Evolutionary conservation across 1,139 yeast genomes (phyloP).

Genomic region (Dujonia santamariae): DNA sequence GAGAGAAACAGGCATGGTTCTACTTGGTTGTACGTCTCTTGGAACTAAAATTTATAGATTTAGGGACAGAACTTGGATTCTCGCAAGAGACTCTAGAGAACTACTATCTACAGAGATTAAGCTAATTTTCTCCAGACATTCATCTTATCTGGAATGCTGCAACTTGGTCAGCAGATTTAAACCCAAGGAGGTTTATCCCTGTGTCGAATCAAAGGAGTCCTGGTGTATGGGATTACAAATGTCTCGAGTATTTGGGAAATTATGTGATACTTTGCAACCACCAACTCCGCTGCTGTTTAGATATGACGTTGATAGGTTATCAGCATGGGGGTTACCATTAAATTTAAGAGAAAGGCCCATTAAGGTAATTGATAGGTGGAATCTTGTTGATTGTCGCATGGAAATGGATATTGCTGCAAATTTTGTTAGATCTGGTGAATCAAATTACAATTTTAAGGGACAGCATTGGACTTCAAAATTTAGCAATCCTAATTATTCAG

Average conservation of each 20-base stretch:
- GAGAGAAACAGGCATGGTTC: slow-evolving; percentile 10
- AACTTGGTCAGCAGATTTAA: slow-evolving; percentile 34
- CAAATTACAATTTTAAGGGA: slow-evolving; percentile 6
- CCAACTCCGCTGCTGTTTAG: slow-evolving; percentile 14
- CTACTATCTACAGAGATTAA: slow-evolving; percentile 40
- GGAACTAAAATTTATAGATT: slow-evolving; percentile 24
- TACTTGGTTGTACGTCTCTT: slow-evolving; percentile 16
- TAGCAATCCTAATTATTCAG: slow-evolving; percentile 5
- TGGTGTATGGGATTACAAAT: slow-evolving; percentile 46
- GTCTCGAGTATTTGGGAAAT: slow-evolving; percentile 41
- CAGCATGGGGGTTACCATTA: slow-evolving; percentile 20
- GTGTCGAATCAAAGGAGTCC: slow-evolving; percentile 28
- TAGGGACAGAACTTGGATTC: slow-evolving; percentile 26
- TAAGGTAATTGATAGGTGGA: slow-evolving; percentile 33
- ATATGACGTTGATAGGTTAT: slow-evolving; percentile 28
- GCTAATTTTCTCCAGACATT: slow-evolving; percentile 52
- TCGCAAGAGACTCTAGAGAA: slow-evolving; percentile 22
- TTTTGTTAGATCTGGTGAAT: not conserved
- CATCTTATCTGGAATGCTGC: slow-evolving; percentile 47
- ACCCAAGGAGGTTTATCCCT: slow-evolving; percentile 48
- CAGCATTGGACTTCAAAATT: slow-evolving; percentile 9
- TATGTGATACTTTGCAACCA: slow-evolving; percentile 19
- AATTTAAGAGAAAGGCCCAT: slow-evolving; percentile 18
- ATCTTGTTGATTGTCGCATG: slow-evolving; percentile 25
- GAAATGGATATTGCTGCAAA: slow-evolving; percentile 22